These are phyloP conservation scores for Balakata baccata DNA, from an alignment of 345 rosid genomes.

Conservation along the genomic window DNA sequence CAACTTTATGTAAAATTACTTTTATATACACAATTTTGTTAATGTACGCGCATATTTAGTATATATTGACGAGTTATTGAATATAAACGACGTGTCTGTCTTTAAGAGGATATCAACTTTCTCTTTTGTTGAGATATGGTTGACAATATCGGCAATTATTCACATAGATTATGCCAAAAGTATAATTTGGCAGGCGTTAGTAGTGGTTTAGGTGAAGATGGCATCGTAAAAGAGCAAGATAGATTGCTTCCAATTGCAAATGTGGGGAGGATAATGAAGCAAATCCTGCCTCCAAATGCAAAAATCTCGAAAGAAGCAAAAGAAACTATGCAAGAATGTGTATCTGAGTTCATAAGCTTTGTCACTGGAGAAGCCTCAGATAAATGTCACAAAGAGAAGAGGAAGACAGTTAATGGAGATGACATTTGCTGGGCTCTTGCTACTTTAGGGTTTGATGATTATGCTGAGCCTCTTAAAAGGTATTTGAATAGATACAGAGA, in stretches of 20 bases:
- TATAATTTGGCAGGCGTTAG: conserved; percentile 27
- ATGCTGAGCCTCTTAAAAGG: conserved; percentile 48
- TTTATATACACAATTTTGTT: too few relatives aligned
- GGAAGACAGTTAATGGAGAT: conserved; percentile 66
- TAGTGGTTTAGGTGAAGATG: conserved; percentile 37
- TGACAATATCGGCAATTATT: conserved; percentile 23
- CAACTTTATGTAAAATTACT: too few relatives aligned
- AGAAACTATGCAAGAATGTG: conserved; percentile 79
- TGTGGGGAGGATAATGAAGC: conserved; percentile 75
- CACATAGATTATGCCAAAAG: conserved; percentile 19
- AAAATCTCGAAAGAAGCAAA: conserved; percentile 73
- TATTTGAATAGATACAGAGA: conserved; percentile 50
- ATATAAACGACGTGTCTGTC: conserved; percentile 28
- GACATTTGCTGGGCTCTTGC: conserved; percentile 72
- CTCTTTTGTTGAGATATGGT: conserved; percentile 23
- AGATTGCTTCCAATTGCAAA: conserved; percentile 67
- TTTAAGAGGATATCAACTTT: conserved; percentile 25
- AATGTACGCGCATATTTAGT: not conserved
- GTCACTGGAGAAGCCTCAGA: conserved; percentile 72
- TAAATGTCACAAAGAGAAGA: conserved; percentile 69
- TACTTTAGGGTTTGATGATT: conserved; percentile 67
- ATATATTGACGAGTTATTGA: conserved; percentile 15
- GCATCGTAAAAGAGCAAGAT: conserved; percentile 57
- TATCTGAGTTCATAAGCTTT: conserved; percentile 73
- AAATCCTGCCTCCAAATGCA: conserved; percentile 60